Evolutionary conservation across 2,329 filamentous ascomycete species (phyloP), one percentile per base, ranked within the genome.

Genomic region (Talaromyces sp.): DNA sequence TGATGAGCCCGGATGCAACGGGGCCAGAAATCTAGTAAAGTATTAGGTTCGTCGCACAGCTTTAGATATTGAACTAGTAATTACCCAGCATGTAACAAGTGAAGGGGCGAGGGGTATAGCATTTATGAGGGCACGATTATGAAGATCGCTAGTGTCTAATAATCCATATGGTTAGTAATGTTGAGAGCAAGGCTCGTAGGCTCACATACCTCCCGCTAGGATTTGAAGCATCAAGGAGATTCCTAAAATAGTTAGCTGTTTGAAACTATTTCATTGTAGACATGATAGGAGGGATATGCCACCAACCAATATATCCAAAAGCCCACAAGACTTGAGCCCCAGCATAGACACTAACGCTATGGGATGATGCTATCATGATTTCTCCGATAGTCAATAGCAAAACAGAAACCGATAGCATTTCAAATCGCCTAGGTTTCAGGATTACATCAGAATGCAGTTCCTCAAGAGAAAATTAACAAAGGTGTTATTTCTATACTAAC

Each of bases 181-280:
- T 18, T n/a, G 14, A 28, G 33, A 42, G 8, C 27, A 54, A 42
- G 23, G 2, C 31, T 54, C 33, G 34, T 8, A 54, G n/a, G 33
- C 31, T 30, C 16, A 54, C 57, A 30, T 54, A 54, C 57, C 57
- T 27, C 57, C 57, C 8, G 57, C 57, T 4, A 59, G 30, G 33
- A 59, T 59, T 50, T 59, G 57, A 54, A 59, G 57, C 57, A 59
- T 59, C 50, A 59, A 44, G 10, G 57, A 52, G 34, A 59, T 59
- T 54, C 57, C 57, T 58, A 40, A 16, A 58, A 30, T 33, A 23
- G 30, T 58, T 30, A 52, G 56, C 30, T 27, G 31, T 16, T 14
- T 30, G 42, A 9, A 23, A 34, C 9, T 31, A 23, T 27, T 18
- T 1, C 7, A 14, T 40, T 23, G 18, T 5, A 14, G 44, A 50